These are phyloP conservation scores for Cephaloascus albidus DNA, from an alignment of 805 yeast genomes.

Conservation along the genomic window DNA sequence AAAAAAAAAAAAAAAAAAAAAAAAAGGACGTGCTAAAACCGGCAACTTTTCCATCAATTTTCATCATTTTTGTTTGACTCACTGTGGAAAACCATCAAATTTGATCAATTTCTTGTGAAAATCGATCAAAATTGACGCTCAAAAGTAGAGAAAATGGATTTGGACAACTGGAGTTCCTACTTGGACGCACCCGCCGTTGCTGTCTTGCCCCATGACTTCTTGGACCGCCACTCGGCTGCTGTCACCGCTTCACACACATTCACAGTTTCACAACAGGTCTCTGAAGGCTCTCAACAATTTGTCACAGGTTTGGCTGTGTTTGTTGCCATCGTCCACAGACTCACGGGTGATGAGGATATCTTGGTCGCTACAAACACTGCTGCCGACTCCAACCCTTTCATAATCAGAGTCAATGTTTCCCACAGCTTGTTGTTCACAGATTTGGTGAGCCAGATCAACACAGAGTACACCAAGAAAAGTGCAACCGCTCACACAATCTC, in stretches of 20 bases:
- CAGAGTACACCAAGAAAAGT: constrained; percentile 24
- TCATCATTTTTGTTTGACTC: neutral
- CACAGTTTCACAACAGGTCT: neutral
- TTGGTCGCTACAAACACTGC: constrained; percentile 65
- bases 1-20: too few species aligned
- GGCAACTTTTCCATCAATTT: neutral
- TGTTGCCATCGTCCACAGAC: constrained; percentile 62
- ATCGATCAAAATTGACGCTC: neutral
- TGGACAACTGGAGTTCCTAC: constrained; percentile 50
- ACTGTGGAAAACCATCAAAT: neutral
- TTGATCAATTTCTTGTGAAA: too few species aligned
- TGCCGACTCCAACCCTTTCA: constrained; percentile 35
- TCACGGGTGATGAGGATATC: constrained; percentile 92
- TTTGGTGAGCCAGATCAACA: constrained; percentile 35
- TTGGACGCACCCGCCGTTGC: constrained; percentile 80
- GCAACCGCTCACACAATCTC: constrained; percentile 37
- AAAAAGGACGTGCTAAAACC: too few species aligned
- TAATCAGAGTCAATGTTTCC: constrained; percentile 53
- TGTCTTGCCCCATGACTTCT: constrained; percentile 80
- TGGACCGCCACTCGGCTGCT: constrained; percentile 55
- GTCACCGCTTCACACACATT: constrained; percentile 4
- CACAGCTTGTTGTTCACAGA: constrained; percentile 46
- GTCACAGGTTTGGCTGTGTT: constrained; percentile 53
- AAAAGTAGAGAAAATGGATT: neutral
- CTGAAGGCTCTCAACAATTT: constrained; percentile 25